Evolutionary conservation across 1,139 yeast species (phyloP).

Genomic region (Dujonia santamariae): DNA sequence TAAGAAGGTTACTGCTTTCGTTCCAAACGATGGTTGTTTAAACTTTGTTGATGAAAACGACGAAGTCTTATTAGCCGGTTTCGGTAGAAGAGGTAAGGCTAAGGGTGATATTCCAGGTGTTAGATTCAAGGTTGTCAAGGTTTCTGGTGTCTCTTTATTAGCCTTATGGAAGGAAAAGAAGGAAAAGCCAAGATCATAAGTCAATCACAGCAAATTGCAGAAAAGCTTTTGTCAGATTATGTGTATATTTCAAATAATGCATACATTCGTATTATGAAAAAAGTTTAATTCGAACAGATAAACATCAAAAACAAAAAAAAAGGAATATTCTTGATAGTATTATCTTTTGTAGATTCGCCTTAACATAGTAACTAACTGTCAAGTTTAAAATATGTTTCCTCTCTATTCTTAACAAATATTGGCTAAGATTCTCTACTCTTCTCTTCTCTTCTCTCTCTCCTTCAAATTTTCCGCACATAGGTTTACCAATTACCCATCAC

Average conservation of each 20-base stretch:
- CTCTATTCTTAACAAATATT: too few relatives aligned
- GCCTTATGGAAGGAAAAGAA: conserved; percentile 99
- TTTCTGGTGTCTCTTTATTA: conserved; percentile 98
- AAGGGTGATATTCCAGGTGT: conserved; percentile 99
- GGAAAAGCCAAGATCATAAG: conserved; percentile 99
- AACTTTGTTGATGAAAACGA: conserved; percentile 99
- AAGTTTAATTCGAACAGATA: too few relatives aligned
- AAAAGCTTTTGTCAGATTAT: conserved; percentile 14
- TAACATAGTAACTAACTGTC: too few relatives aligned
- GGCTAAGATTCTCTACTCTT: not conserved
- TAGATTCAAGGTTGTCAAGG: conserved; percentile 99
- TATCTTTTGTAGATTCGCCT: too few relatives aligned
- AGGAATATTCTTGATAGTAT: too few relatives aligned
- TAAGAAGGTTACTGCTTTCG: conserved; percentile 99
- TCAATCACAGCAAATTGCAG: too few relatives aligned
- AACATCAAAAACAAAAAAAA: not conserved
- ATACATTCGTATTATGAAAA: conserved; percentile 13
- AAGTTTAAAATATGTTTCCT: too few relatives aligned
- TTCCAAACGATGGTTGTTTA: conserved; percentile 99
- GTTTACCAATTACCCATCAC: too few relatives aligned
- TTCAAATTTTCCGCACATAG: too few relatives aligned
- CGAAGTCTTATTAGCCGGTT: conserved; percentile 99
- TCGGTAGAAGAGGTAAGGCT: conserved; percentile 99
- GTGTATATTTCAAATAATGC: conserved; percentile 22
- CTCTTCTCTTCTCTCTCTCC: not conserved